Percentiles rank a stretch among this genome's conserved stretches.
Evolutionary conservation across 2,329 filamentous ascomycete genomes (phyloP).

Genomic region (Colletotrichum sp.): DNA sequence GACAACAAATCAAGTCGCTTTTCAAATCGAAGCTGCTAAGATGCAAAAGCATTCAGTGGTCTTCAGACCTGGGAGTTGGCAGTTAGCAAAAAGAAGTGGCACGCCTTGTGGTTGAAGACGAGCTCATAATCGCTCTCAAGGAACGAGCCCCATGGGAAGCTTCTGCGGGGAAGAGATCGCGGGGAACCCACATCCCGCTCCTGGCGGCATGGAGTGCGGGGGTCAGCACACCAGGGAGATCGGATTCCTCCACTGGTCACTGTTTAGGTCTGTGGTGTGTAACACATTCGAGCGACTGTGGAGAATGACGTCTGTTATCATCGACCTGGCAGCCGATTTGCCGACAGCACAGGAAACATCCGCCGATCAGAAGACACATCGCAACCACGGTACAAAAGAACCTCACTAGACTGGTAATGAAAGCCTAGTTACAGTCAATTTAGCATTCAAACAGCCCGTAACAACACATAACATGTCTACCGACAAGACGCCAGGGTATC

Average conservation of each 20-base stretch:
- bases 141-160: rapidly evolving
- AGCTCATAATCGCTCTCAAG: rapidly evolving
- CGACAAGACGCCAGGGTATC: rapidly evolving
- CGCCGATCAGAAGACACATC: not conserved
- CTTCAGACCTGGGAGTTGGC: rapidly evolving
- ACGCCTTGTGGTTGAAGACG: not conserved
- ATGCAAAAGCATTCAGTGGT: not conserved
- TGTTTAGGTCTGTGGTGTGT: not conserved
- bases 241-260: not conserved
- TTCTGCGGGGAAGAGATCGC: not conserved
- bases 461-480: not conserved
- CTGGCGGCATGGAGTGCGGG: not conserved
- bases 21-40: not conserved
- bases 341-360: not conserved
- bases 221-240: not conserved
- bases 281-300: not conserved
- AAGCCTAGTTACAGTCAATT: not conserved
- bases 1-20: not conserved
- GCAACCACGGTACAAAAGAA: not conserved
- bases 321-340: not conserved
- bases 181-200: not conserved
- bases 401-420: not conserved
- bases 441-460: not conserved
- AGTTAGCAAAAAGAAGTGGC: not conserved
- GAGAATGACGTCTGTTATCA: not conserved